A percentile compares a stretch with the other conserved stretches of the same genome.
phyloP scores from a whole-genome alignment of 2,329 filamentous ascomycete genomes.

The Calonectria henricotiae region DNA sequence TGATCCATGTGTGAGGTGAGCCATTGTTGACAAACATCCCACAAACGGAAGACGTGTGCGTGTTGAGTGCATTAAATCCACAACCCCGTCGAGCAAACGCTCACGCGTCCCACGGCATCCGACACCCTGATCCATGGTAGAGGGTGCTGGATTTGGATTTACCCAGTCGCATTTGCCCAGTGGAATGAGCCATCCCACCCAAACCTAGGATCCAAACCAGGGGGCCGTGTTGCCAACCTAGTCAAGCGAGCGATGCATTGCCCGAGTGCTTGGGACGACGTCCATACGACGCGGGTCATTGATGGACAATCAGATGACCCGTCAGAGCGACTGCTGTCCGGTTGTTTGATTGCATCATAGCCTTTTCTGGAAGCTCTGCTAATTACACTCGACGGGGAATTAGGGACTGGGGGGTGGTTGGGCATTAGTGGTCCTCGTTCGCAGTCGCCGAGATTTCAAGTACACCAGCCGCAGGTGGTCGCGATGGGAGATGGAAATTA shows the following conservation, averaged over 20 bases:
- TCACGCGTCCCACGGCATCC: constrained; percentile 29
- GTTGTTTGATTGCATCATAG: constrained; percentile 37
- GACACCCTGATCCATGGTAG: constrained; percentile 27
- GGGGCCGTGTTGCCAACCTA: constrained; percentile 28
- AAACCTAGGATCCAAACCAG: constrained; percentile 4
- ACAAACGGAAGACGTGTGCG: constrained; percentile 51
- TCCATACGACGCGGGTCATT: constrained; percentile 29
- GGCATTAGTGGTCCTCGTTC: constrained; percentile 33
- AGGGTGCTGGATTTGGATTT: constrained; percentile 25
- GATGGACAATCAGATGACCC: constrained; percentile 34
- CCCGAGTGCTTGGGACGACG: constrained; percentile 38
- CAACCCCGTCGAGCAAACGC: constrained; percentile 43
- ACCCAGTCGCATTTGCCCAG: constrained; percentile 21
- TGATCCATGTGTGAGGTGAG: constrained; percentile 47
- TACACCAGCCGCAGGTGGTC: constrained; percentile 36
- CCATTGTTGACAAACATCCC: constrained; percentile 50
- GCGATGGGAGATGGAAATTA: constrained; percentile 45
- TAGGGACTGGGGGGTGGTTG: constrained; percentile 24
- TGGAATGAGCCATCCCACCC: constrained; percentile 23
- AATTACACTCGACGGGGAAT: constrained; percentile 18
- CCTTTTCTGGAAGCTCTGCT: constrained; percentile 26
- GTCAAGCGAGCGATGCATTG: constrained; percentile 41
- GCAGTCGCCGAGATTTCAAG: constrained; percentile 51
- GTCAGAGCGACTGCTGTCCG: constrained; percentile 21
- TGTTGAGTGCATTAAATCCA: constrained; percentile 52